A percentile compares a stretch with the other conserved stretches of the same genome.
Evolutionary conservation across 495 filamentous ascomycete species (phyloP).

Genomic region (Zalerion maritima): DNA sequence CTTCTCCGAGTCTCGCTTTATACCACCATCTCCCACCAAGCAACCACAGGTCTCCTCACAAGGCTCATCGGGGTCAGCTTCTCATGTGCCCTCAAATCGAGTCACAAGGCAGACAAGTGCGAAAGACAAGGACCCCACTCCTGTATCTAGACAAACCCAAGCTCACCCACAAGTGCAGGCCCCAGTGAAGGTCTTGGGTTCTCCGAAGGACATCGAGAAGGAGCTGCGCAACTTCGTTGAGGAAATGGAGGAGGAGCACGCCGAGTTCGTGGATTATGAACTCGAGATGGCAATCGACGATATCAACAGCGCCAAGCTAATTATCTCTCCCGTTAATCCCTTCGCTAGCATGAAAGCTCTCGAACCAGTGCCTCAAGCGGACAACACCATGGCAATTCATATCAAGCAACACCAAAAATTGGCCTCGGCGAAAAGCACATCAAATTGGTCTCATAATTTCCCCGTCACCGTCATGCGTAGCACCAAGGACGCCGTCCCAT

Average conservation of each 20-base stretch:
- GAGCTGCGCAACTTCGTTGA: slow-evolving; percentile 14
- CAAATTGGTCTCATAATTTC: slow-evolving; percentile 13
- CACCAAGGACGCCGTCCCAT: slow-evolving; percentile 22
- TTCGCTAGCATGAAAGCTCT: slow-evolving; percentile 27
- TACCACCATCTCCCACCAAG: too few relatives aligned
- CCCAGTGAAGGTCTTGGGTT: slow-evolving; percentile 22
- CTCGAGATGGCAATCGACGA: slow-evolving; percentile 27
- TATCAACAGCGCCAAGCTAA: too few relatives aligned
- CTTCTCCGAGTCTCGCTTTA: too few relatives aligned
- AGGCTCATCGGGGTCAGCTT: too few relatives aligned
- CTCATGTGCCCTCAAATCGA: slow-evolving; percentile 8
- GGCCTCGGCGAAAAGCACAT: slow-evolving; percentile 24
- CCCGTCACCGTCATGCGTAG: slow-evolving; percentile 26
- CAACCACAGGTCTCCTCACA: too few relatives aligned
- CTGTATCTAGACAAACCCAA: too few relatives aligned
- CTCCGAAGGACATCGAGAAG: slow-evolving; percentile 18
- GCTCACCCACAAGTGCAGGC: too few relatives aligned
- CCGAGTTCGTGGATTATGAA: slow-evolving; percentile 21
- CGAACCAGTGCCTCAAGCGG: slow-evolving; percentile 7
- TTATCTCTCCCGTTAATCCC: too few relatives aligned
- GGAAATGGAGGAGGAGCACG: slow-evolving; percentile 21
- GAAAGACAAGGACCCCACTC: slow-evolving; percentile 18
- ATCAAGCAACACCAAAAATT: slow-evolving; percentile 23
- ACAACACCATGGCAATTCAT: slow-evolving; percentile 16
- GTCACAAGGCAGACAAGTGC: slow-evolving; percentile 13